Evolutionary conservation across 2,329 filamentous ascomycete species (phyloP).

Genomic region (Fusarium anthophilum): DNA sequence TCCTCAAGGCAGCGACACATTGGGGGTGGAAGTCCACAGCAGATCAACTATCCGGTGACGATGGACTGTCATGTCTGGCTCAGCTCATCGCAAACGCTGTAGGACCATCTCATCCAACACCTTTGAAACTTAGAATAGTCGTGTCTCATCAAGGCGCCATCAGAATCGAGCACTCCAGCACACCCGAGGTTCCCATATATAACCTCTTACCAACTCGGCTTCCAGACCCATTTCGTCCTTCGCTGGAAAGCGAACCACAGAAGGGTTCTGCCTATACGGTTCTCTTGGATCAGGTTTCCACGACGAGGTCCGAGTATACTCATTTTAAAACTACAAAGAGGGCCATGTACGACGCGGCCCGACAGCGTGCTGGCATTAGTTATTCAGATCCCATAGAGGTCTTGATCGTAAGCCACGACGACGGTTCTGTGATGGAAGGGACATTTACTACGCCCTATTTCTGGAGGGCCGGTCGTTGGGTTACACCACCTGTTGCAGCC

Average conservation of each 20-base stretch:
- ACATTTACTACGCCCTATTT: slow-evolving; percentile 87
- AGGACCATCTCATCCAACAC: slow-evolving; percentile 44
- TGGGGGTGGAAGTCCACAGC: slow-evolving; percentile 64
- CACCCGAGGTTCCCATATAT: slow-evolving; percentile 52
- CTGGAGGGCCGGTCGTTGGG: slow-evolving; percentile 76
- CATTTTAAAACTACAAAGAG: slow-evolving; percentile 87
- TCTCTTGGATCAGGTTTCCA: slow-evolving; percentile 55
- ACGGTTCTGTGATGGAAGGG: slow-evolving; percentile 82
- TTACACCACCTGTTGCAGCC: slow-evolving; percentile 75
- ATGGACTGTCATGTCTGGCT: slow-evolving; percentile 55
- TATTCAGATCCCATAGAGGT: slow-evolving; percentile 71
- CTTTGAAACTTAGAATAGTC: slow-evolving; percentile 64
- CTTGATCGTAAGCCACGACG: slow-evolving; percentile 70
- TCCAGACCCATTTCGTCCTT: slow-evolving; percentile 52
- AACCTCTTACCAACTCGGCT: slow-evolving; percentile 68
- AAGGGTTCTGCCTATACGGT: slow-evolving; percentile 53
- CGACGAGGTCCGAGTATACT: slow-evolving; percentile 70
- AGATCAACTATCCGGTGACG: slow-evolving; percentile 54
- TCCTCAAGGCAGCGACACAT: slow-evolving; percentile 70
- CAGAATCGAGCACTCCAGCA: slow-evolving; percentile 51
- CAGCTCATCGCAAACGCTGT: slow-evolving; percentile 49
- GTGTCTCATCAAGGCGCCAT: slow-evolving; percentile 61
- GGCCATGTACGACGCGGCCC: slow-evolving; percentile 75
- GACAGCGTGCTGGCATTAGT: slow-evolving; percentile 66
- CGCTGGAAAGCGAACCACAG: slow-evolving; percentile 36